Evolutionary conservation across 148 eudicot genomes (phyloP), one percentile per base, ranked within the genome.

Genomic region (Rheum nobile): DNA sequence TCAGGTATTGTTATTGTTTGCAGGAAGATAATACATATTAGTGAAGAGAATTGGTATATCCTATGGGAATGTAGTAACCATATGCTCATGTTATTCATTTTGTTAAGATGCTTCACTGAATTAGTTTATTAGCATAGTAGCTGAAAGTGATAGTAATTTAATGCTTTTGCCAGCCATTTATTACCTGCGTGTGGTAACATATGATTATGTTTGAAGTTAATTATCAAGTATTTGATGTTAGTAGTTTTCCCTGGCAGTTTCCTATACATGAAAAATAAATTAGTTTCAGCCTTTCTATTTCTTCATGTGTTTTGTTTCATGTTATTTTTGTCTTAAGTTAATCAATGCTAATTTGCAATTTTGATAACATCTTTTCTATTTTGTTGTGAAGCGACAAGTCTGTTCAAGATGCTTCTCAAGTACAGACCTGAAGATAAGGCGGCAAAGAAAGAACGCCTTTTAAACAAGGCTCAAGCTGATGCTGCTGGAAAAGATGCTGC

Each of bases 381-480:
- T 59, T n/a, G 6, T 0, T 59, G 17, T 59, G 19, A 59, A 59
- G 67, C 67, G 28, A 80, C 83, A 4, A 84, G 77, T 52, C 80
- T 84, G 14, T 87, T 87, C 79, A 82, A 87, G 85, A 71, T 87
- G 86, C 81, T 87, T 34, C 84, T 86, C n/a, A 86, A 84, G 78
- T 84, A 84, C 42, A 75, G 89, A 39, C 89, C 87, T 0, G 86
- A 86, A 77, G 89, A 86, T 75, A 82, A 74, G 71, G 86, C 85
- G 2, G 87, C 87, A 3, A 86, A 86, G 81, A 86, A 82, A 61
- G 87, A 84, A 22, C 71, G 89, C 4, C 88, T 92, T 38, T 9
- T 90, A 79, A 90, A 88, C 77, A 89, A 89, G 72, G 97, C 97
- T 39, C 91, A 92, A 72, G 91, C 97, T 35, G 97, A 92, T 76